Percentiles rank a stretch among this genome's conserved stretches.
Conservation (phyloP, 495 filamentous ascomycete species). For the Xylaria intraflava region DNA sequence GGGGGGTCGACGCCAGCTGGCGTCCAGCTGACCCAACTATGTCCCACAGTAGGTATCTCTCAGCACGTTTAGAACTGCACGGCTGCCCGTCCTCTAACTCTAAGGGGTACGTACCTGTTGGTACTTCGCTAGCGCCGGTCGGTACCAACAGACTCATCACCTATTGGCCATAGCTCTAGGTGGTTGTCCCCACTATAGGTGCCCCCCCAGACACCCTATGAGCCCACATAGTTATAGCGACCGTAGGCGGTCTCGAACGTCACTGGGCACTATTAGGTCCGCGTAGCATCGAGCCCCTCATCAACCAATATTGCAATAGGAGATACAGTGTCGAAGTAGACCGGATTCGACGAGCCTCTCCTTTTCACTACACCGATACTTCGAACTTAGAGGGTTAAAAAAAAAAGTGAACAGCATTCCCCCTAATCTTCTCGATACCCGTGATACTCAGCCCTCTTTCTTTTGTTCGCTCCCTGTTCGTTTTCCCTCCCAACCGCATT, state of each 20-base stretch:
- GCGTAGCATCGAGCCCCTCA: too few relatives aligned
- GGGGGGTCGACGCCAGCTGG: too few relatives aligned
- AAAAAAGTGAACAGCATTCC: slow-evolving; percentile 8
- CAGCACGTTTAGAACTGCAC: too few relatives aligned
- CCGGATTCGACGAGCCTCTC: background rate
- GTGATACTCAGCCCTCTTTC: slow-evolving; percentile 1
- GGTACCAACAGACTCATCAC: background rate
- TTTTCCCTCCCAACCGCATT: background rate
- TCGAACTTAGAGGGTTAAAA: background rate
- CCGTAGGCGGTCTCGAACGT: slow-evolving; percentile 7
- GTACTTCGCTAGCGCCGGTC: too few relatives aligned
- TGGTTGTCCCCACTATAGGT: slow-evolving; percentile 7
- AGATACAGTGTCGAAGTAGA: too few relatives aligned
- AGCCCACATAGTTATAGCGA: too few relatives aligned
- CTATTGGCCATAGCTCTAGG: slow-evolving; percentile 11
- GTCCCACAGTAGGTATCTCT: too few relatives aligned
- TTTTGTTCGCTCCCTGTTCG: background rate
- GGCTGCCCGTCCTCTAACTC: too few relatives aligned
- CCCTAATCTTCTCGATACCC: slow-evolving; percentile 1
- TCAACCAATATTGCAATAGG: too few relatives aligned
- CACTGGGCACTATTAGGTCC: too few relatives aligned
- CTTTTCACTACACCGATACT: slow-evolving; percentile 5
- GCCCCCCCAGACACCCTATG: background rate
- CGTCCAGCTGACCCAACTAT: too few relatives aligned
- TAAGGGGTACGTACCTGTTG: too few relatives aligned